Evolutionary conservation across 2,329 filamentous ascomycete genomes (phyloP).

Genomic region (Neocatenulostroma microsporum): DNA sequence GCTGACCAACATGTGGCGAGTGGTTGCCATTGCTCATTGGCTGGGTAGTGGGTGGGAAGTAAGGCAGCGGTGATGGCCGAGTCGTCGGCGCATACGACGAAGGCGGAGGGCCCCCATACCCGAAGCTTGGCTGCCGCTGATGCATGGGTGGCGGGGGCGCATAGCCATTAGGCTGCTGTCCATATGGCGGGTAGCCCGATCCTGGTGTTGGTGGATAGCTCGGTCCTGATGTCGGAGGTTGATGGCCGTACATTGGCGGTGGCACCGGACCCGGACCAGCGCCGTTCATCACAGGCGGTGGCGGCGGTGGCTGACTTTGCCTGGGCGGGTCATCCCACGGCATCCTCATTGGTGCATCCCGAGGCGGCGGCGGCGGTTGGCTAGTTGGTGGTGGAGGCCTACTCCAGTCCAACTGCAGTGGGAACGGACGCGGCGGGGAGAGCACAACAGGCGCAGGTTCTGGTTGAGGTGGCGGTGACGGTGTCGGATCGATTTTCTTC

Average conservation of each 20-base stretch:
- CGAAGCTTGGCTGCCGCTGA: conserved; percentile 18
- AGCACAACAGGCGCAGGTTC: conserved; percentile 13
- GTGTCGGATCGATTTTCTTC: conserved; percentile 32
- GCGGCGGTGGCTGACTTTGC: conserved; percentile 13
- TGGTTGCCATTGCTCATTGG: conserved; percentile 30
- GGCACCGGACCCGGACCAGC: conserved; percentile 12
- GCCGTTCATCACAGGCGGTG: conserved; percentile 10
- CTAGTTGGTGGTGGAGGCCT: conserved; percentile 11
- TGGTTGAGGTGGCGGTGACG: conserved; percentile 26
- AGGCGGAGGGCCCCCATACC: conserved; percentile 13
- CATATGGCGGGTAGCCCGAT: conserved; percentile 20
- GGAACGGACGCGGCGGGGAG: conserved; percentile 21
- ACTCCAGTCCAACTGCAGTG: conserved; percentile 20
- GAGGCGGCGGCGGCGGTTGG: conserved; percentile 10
- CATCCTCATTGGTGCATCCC: conserved; percentile 20
- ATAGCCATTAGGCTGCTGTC: conserved; percentile 21
- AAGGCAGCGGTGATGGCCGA: conserved; percentile 10
- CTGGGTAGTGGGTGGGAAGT: conserved; percentile 19
- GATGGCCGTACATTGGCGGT: conserved; percentile 11
- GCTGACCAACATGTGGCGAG: conserved; percentile 30
- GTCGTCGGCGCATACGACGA: conserved; percentile 6
- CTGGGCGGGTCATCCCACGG: conserved; percentile 23
- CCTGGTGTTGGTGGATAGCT: conserved; percentile 2
- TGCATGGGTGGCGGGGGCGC: conserved; percentile 14
- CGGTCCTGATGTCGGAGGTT: too few species aligned